Evolutionary conservation across 345 rosid genomes (phyloP).

Genomic region (Kernera saxatilis): DNA sequence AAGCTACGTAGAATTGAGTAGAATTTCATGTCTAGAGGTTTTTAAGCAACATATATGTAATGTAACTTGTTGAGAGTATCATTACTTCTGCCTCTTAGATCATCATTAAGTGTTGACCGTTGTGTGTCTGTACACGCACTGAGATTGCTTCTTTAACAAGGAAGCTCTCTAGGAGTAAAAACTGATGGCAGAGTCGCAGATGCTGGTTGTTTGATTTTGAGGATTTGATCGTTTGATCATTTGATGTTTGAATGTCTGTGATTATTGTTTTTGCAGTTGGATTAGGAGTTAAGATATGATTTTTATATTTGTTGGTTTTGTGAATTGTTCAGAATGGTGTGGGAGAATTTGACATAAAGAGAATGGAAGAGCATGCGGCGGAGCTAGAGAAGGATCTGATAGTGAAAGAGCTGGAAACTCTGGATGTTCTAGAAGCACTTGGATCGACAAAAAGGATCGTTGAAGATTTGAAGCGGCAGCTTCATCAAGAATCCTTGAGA

Average conservation of each 20-base stretch:
- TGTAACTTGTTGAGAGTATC: not conserved
- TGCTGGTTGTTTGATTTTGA: not conserved
- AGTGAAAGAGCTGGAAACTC: conserved; percentile 86
- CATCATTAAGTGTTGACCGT: not conserved
- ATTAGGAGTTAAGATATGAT: not conserved
- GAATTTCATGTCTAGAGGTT: not conserved
- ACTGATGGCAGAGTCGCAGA: not conserved
- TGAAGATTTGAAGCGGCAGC: conserved; percentile 80
- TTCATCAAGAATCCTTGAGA: conserved; percentile 74
- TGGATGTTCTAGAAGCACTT: conserved; percentile 88
- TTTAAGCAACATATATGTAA: not conserved
- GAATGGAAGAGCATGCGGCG: conserved; percentile 80
- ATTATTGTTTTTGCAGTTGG: not conserved
- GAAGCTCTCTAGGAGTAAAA: not conserved
- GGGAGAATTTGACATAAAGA: conserved; percentile 77
- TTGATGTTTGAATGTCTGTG: not conserved
- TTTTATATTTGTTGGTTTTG: not conserved
- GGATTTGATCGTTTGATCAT: not conserved
- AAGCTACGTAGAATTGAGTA: not conserved
- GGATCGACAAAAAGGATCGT: conserved; percentile 81
- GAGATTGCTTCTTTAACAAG: not conserved
- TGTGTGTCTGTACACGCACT: not conserved
- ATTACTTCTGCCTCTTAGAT: not conserved
- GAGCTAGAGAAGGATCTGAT: conserved; percentile 89
- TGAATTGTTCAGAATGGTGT: conserved; percentile 33